phyloP scores from a whole-genome alignment of 495 filamentous ascomycete genomes.

The Melanomma pulvis-pyrius region DNA sequence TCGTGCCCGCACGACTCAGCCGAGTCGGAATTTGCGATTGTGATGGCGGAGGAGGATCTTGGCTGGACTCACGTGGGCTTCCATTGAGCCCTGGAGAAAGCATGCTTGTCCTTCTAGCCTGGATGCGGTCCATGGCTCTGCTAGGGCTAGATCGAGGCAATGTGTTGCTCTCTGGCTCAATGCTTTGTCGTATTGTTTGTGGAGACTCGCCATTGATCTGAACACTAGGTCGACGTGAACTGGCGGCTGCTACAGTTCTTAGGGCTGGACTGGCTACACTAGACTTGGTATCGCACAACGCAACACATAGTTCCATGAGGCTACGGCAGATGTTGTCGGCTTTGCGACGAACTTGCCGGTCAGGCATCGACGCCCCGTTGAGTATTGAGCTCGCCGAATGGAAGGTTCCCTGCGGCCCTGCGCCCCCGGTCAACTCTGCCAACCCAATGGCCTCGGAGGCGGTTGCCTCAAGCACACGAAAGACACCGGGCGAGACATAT shows the following conservation, averaged over 20 bases:
- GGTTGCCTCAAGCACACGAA: slow-evolving; percentile 77
- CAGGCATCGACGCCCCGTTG: slow-evolving; percentile 61
- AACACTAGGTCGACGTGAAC: slow-evolving; percentile 43
- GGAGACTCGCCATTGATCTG: slow-evolving; percentile 37
- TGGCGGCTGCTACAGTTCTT: slow-evolving; percentile 36
- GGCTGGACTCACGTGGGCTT: slow-evolving; percentile 41
- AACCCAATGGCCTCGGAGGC: slow-evolving; percentile 79
- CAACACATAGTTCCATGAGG: slow-evolving; percentile 88
- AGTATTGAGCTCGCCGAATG: slow-evolving; percentile 66
- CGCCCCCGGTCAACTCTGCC: slow-evolving; percentile 69
- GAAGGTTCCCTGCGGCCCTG: slow-evolving; percentile 58
- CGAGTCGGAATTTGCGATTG: slow-evolving; percentile 32
- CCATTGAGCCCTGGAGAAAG: slow-evolving; percentile 49
- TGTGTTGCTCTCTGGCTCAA: slow-evolving; percentile 29
- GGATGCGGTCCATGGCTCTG: slow-evolving; percentile 69
- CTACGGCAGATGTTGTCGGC: slow-evolving; percentile 91
- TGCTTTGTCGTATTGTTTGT: slow-evolving; percentile 28
- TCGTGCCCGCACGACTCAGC: slow-evolving; percentile 33
- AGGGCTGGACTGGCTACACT: slow-evolving; percentile 37
- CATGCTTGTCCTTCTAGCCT: slow-evolving; percentile 70
- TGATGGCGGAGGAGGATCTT: slow-evolving; percentile 45
- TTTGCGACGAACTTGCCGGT: slow-evolving; percentile 84
- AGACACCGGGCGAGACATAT: slow-evolving; percentile 70
- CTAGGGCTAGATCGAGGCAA: slow-evolving; percentile 39
- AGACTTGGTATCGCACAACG: slow-evolving; percentile 65